Evolutionary conservation across 768 basidiomycete species (phyloP).

Genomic region (Omphalotus guepiniiformis): DNA sequence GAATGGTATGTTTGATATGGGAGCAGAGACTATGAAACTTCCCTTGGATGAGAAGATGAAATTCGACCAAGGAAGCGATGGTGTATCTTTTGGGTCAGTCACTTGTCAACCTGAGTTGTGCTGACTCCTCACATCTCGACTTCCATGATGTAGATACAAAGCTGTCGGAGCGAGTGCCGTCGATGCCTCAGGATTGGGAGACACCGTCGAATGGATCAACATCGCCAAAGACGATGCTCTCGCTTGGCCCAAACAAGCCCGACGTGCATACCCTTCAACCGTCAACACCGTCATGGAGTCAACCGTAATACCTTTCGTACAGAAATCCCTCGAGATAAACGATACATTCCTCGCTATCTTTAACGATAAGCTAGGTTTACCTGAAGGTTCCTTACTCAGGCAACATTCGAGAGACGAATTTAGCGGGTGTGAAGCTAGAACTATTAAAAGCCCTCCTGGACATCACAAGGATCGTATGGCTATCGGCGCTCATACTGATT

Average conservation of each 20-base stretch:
- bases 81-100: not conserved
- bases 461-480: slow-evolving; percentile 22
- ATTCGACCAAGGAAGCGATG: slow-evolving; percentile 50
- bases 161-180: slow-evolving; percentile 58
- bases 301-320: slow-evolving; percentile 51
- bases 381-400: slow-evolving; percentile 13
- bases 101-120: not conserved
- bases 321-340: slow-evolving; percentile 38
- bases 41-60: slow-evolving; percentile 55
- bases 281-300: slow-evolving; percentile 47
- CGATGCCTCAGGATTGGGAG: slow-evolving; percentile 52
- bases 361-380: slow-evolving; percentile 19
- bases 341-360: slow-evolving; percentile 18
- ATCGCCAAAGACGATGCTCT: slow-evolving; percentile 66
- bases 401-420: slow-evolving; percentile 16
- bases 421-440: slow-evolving; percentile 20
- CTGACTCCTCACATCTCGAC: not conserved
- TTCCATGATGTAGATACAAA: slow-evolving; percentile 51
- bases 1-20: slow-evolving; percentile 51
- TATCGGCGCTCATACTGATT: slow-evolving; percentile 45
- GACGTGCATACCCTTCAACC: slow-evolving; percentile 54
- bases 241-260: slow-evolving; percentile 48
- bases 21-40: slow-evolving; percentile 48
- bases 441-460: slow-evolving; percentile 19
- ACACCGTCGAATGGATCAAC: slow-evolving; percentile 62